Percentiles rank a stretch among this genome's conserved stretches.
phyloP scores from a whole-genome alignment of 257 asterid species.

The Nicotiana obtusifolia region DNA sequence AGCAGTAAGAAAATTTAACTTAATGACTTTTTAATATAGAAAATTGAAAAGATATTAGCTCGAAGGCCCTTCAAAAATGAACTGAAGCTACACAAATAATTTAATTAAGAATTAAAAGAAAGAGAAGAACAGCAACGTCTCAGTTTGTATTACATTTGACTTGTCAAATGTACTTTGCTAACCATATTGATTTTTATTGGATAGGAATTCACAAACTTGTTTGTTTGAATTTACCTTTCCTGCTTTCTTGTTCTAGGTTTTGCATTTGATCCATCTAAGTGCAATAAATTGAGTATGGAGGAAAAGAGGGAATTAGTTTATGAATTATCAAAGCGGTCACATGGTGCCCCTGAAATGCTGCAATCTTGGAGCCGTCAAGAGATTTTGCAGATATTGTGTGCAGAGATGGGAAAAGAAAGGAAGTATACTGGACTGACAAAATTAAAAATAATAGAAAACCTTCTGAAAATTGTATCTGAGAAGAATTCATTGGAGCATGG shows the following conservation, averaged over 20 bases:
- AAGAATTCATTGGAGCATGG: slow-evolving; percentile 49
- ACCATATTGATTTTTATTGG: not conserved
- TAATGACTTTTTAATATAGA: no score
- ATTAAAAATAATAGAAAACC: slow-evolving; percentile 74
- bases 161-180: not conserved
- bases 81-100: not conserved
- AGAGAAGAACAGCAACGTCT: not conserved
- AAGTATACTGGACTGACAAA: slow-evolving; percentile 91
- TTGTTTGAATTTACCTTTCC: not conserved
- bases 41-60: not conserved
- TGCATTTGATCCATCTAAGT: slow-evolving; percentile 59
- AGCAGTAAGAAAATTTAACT: not conserved
- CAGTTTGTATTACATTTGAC: not conserved
- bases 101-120: not conserved
- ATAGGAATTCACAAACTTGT: not conserved
- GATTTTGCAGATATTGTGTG: slow-evolving; percentile 80
- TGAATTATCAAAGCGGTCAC: slow-evolving; percentile 64
- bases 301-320: slow-evolving; percentile 74
- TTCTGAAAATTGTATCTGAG: slow-evolving; percentile 59
- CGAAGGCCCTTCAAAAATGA: not conserved
- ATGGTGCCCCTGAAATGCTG: slow-evolving; percentile 66
- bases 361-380: slow-evolving; percentile 95
- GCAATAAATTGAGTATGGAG: slow-evolving; percentile 71
- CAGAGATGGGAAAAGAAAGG: slow-evolving; percentile 94
- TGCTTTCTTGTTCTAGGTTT: slow-evolving; percentile 37